Evolutionary conservation across 2,329 filamentous ascomycete species (phyloP).

Genomic region (Ustulina deusta): DNA sequence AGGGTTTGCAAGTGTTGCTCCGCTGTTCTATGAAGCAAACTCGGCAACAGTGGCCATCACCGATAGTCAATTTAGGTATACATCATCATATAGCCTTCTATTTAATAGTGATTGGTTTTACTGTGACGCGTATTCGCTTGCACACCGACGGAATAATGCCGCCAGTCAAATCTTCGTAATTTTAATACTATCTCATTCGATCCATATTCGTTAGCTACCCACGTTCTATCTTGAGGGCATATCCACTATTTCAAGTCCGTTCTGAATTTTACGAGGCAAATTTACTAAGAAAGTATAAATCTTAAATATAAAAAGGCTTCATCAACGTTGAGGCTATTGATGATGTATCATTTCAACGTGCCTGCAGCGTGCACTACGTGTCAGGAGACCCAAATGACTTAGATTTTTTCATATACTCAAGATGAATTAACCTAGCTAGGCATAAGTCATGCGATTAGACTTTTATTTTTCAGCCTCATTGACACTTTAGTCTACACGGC

Average conservation of each 20-base stretch:
- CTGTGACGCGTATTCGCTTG: not conserved
- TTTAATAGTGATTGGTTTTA: no score
- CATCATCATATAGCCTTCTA: not conserved
- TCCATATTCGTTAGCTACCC: no score
- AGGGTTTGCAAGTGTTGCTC: no score
- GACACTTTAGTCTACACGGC: not conserved
- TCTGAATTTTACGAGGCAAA: no score
- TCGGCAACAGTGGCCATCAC: not conserved
- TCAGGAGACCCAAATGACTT: no score
- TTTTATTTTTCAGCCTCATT: not conserved
- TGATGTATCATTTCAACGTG: not conserved
- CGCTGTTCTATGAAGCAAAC: no score
- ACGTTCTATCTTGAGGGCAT: no score
- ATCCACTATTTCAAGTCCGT: not conserved
- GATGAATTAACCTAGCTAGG: not conserved
- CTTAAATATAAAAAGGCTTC: not conserved
- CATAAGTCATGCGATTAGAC: not conserved
- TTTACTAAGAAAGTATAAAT: no score
- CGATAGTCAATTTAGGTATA: not conserved
- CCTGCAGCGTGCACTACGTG: no score
- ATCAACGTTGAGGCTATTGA: not conserved
- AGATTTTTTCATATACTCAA: not conserved
- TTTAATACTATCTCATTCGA: no score
- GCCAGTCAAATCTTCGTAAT: no score
- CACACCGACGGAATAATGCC: no score